Percentiles rank a stretch among this genome's conserved stretches.
Evolutionary conservation across 345 rosid species (phyloP).

Genomic region (Pistacia vera): DNA sequence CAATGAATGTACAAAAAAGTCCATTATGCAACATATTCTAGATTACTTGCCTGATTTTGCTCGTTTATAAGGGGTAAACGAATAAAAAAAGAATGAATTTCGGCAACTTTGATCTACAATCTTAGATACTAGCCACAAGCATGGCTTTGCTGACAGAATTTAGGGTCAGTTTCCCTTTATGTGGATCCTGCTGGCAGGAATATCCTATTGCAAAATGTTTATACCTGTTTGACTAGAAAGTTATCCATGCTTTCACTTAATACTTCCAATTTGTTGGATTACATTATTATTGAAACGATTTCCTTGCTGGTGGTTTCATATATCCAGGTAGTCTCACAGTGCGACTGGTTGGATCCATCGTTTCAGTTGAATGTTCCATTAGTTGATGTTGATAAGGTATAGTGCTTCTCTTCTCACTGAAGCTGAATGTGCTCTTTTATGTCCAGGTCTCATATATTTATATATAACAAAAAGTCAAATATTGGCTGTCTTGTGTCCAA

Average conservation of each 20-base stretch:
- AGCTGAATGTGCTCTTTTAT: background rate
- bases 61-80: background rate
- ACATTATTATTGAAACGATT: background rate
- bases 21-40: background rate
- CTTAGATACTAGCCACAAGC: background rate
- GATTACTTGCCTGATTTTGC: background rate
- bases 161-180: background rate
- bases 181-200: background rate
- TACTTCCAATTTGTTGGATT: background rate
- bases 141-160: background rate
- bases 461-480: background rate
- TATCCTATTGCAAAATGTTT: background rate
- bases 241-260: background rate
- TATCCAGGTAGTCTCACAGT: conserved; percentile 55
- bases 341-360: conserved; percentile 73
- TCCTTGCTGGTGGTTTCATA: conserved; percentile 23
- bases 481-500: background rate
- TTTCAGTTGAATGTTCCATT: conserved; percentile 81
- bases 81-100: background rate
- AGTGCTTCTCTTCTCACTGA: conserved; percentile 7
- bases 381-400: conserved; percentile 96
- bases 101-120: background rate
- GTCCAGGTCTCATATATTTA: background rate
- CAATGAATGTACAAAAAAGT: background rate
- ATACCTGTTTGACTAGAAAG: background rate